phyloP scores from a whole-genome alignment of 768 basidiomycete genomes.

The Amanita thiersii region DNA sequence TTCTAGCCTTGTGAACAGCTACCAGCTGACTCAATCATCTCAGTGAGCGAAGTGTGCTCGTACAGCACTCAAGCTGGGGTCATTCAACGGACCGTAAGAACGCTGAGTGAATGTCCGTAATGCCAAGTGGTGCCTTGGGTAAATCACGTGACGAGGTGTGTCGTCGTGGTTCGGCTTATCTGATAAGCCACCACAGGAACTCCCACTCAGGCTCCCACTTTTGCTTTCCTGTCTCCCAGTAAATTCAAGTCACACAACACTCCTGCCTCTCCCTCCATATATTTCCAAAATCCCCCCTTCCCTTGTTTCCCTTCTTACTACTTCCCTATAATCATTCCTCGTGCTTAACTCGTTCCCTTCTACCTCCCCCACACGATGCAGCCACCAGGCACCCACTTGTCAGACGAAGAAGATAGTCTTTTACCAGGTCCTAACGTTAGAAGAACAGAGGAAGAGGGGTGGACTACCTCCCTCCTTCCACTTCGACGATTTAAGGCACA shows the following conservation, averaged over 20 bases:
- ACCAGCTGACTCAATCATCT: no score
- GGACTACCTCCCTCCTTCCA: slow-evolving; percentile 5
- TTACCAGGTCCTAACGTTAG: not conserved
- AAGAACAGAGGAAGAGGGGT: not conserved
- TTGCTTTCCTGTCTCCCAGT: no score
- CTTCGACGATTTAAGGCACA: slow-evolving; percentile 25
- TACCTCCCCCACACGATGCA: slow-evolving; percentile 2
- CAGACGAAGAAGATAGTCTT: slow-evolving; percentile 3
- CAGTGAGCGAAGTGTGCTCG: no score
- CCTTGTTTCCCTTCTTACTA: not conserved
- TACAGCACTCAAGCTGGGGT: no score
- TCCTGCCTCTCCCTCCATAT: not conserved
- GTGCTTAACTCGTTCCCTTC: not conserved
- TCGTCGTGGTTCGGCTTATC: slow-evolving; percentile 5
- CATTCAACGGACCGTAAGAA: no score
- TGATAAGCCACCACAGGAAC: not conserved
- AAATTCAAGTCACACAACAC: no score
- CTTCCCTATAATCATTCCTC: not conserved
- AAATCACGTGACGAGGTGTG: not conserved
- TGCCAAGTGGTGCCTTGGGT: no score
- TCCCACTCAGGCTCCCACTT: no score
- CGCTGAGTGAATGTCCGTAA: no score
- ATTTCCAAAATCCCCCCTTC: not conserved
- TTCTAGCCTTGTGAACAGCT: no score
- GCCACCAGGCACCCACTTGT: not conserved